Base-by-base conservation (phyloP, 1,284 basidiomycete species). In the Puccinia coronata region DNA sequence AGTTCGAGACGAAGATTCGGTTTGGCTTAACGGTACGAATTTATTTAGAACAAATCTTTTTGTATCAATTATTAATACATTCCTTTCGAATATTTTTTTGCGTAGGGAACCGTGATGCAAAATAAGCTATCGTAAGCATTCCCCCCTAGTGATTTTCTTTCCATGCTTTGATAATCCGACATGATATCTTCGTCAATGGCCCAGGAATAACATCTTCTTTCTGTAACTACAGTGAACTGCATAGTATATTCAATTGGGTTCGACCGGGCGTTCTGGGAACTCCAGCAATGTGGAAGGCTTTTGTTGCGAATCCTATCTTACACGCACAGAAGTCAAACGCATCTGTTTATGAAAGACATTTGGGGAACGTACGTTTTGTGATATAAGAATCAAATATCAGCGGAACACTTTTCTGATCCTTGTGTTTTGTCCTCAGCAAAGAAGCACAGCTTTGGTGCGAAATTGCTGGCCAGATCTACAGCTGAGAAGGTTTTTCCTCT, bases 401-500 rank as follows among this genome's bases (percentile, higher is more conserved):
- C 23, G 43, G 8, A 39, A 39, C 14, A 70, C 25, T 57, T 20
- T 28, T 41, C 51, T 53, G 16, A 34, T 77, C 11, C 12, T 78
- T 61, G 5, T 2, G 2, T 41, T 72, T 49, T 0, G 43, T n/a
- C 25, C 36, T 43, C 69, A 80, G 77, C 49, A 51, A 49, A 67
- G 77, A 25, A 69, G 67, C 36, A 1, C 49, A 61, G 77, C 77
- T 43, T 43, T 80, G 67, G 77, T 80, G 4, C 47, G 63, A 12
- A 80, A 80, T 14, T 80, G 77, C 67, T 80, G 77, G 77, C 77
- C 77, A 47, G 77, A 71, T 47, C 77, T 80, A 9, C 77, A 80
- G 57, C 57, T 80, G 23, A 47, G 76, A 34, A 70, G 76, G 76
- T 78, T 23, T 53, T 63, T 71, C 53, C 28, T 43, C 18, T 53